These are phyloP conservation scores for Agaricales sp. DNA, from an alignment of 1,284 basidiomycete species.

Conservation along the genomic window DNA sequence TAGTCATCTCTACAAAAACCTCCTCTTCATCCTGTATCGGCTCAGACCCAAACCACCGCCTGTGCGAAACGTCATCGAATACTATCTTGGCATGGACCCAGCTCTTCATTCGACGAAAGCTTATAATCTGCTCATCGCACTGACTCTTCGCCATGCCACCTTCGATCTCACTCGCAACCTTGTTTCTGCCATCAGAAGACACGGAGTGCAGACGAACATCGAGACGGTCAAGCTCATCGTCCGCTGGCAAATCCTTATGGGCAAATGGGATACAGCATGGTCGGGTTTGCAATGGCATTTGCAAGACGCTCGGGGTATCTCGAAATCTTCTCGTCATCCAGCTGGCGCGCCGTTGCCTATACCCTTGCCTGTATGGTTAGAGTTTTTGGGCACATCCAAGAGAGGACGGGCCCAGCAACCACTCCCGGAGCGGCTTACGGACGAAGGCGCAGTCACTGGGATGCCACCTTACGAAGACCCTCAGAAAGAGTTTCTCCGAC, in stretches of 20 bases:
- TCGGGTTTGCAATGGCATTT: conserved; percentile 15
- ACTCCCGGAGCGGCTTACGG: conserved; percentile 8
- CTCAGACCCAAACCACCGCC: conserved; percentile 17
- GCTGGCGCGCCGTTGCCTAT: conserved; percentile 11
- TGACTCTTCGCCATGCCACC: conserved; percentile 32
- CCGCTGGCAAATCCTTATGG: conserved; percentile 37
- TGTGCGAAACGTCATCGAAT: conserved; percentile 28
- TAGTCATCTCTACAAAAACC: neutral
- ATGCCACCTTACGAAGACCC: conserved; percentile 7
- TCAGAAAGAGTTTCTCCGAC: conserved; percentile 8
- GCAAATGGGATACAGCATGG: conserved; percentile 42
- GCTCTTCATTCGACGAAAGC: conserved; percentile 35
- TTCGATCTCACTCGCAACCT: conserved; percentile 32
- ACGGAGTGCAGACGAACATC: conserved; percentile 25
- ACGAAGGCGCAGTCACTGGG: neutral
- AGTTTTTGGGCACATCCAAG: conserved; percentile 34
- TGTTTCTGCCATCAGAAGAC: conserved; percentile 28
- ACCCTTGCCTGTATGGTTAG: conserved; percentile 40
- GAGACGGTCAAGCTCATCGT: conserved; percentile 38
- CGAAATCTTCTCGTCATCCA: conserved; percentile 7
- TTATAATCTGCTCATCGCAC: conserved; percentile 40
- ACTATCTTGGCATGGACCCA: conserved; percentile 37
- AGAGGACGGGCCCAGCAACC: conserved; percentile 11
- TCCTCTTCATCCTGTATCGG: conserved; percentile 1
- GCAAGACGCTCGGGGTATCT: conserved; percentile 3